These are phyloP conservation scores for Lactarius hatsudake DNA, from an alignment of 768 basidiomycete species.

Conservation along the genomic window DNA sequence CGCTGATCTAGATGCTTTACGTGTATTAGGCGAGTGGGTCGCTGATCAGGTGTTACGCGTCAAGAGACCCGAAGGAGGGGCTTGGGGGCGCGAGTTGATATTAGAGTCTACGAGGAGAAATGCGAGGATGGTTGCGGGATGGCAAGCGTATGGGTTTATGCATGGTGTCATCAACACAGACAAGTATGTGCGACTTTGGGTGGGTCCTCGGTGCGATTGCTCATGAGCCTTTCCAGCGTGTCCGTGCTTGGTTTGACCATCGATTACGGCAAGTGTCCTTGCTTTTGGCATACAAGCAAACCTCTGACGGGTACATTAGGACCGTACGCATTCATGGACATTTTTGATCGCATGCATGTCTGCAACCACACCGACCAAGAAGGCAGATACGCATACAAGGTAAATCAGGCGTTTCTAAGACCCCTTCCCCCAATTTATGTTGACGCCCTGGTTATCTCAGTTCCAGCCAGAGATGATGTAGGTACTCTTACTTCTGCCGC, in stretches of 20 bases:
- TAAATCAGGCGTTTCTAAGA: conserved; percentile 27
- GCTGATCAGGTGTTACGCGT: conserved; percentile 55
- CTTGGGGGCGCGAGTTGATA: conserved; percentile 70
- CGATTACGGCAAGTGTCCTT: conserved; percentile 55
- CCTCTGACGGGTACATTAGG: conserved; percentile 41
- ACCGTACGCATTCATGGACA: conserved; percentile 94
- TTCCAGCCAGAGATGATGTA: conserved; percentile 80
- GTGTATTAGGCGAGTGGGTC: conserved; percentile 76
- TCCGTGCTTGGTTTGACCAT: conserved; percentile 75
- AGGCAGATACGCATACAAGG: conserved; percentile 74
- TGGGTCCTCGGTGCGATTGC: conserved; percentile 15
- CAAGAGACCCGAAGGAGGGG: conserved; percentile 34
- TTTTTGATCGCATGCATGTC: conserved; percentile 79
- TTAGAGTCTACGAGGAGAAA: conserved; percentile 81
- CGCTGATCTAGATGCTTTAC: conserved; percentile 70
- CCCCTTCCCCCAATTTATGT: conserved; percentile 14
- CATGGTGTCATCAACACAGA: conserved; percentile 98
- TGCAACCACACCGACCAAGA: conserved; percentile 87
- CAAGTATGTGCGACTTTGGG: conserved; percentile 52
- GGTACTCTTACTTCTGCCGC: conserved; percentile 28
- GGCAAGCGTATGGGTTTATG: conserved; percentile 96
- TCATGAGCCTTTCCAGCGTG: conserved; percentile 42
- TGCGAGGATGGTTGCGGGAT: conserved; percentile 88
- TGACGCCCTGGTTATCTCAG: conserved; percentile 35
- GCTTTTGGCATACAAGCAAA: background rate